Evolutionary conservation across 805 yeast genomes (phyloP).

Genomic region (Cyberlindnera mycetangii): DNA sequence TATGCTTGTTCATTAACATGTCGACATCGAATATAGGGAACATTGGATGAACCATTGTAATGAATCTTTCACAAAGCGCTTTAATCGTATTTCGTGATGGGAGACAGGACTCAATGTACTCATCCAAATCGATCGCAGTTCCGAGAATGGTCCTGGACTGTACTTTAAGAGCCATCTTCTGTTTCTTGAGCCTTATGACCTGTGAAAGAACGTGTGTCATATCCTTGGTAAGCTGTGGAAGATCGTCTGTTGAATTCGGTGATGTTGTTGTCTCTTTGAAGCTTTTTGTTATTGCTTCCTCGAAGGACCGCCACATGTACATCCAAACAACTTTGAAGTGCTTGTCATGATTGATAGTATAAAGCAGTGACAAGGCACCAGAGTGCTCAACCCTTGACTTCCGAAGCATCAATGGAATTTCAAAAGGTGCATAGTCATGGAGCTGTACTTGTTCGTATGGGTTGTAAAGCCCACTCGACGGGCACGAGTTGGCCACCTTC

Average conservation of each 20-base stretch:
- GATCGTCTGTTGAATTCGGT: not conserved
- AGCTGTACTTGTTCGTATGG: constrained; percentile 38
- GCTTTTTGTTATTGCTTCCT: not conserved
- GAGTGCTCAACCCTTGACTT: constrained; percentile 41
- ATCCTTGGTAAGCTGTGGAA: not conserved
- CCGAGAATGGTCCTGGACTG: not conserved
- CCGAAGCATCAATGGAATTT: constrained; percentile 30
- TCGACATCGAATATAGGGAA: constrained; percentile 23
- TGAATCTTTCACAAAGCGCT: constrained; percentile 20
- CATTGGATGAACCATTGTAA: constrained; percentile 22
- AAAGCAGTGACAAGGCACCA: constrained; percentile 51
- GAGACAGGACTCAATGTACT: constrained; percentile 10
- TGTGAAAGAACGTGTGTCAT: constrained; percentile 1
- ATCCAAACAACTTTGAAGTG: constrained; percentile 35
- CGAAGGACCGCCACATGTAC: constrained; percentile 18
- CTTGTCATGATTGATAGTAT: constrained; percentile 46
- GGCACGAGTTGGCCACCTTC: not conserved
- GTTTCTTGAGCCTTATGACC: constrained; percentile 13
- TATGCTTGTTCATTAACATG: constrained; percentile 14
- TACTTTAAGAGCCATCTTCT: constrained; percentile 7
- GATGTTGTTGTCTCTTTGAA: not conserved
- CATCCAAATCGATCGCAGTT: constrained; percentile 1
- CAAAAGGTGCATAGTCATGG: constrained; percentile 39
- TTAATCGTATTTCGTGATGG: constrained; percentile 18
- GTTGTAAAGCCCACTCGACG: constrained; percentile 14